phyloP scores from a whole-genome alignment of 345 rosid genomes.

The Hibiscus syriacus region DNA sequence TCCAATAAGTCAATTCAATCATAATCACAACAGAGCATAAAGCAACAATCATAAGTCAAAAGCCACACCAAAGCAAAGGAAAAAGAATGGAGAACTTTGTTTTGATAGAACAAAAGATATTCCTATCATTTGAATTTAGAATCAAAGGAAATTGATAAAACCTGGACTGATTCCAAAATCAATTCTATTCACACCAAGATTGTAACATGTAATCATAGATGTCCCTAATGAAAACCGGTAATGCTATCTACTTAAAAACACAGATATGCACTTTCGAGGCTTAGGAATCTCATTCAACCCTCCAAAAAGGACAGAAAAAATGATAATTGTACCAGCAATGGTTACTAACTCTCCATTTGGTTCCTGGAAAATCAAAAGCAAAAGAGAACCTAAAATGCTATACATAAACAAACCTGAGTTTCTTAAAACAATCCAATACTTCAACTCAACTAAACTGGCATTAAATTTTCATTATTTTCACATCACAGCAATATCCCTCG shows the following conservation, averaged over 20 bases:
- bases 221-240: background rate
- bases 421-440: background rate
- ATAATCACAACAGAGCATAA: constrained; percentile 4
- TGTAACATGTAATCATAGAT: background rate
- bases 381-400: background rate
- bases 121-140: constrained; percentile 1
- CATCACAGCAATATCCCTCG: background rate
- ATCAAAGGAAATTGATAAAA: background rate
- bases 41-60: constrained; percentile 2
- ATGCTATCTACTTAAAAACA: background rate
- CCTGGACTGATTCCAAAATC: background rate
- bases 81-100: background rate
- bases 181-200: background rate
- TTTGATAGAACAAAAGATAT: constrained; percentile 11
- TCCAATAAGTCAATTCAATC: constrained; percentile 28
- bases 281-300: background rate
- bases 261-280: background rate
- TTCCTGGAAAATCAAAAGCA: constrained; percentile 4
- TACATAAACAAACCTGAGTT: background rate
- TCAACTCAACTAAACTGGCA: background rate
- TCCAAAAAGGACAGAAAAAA: background rate
- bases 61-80: constrained; percentile 1
- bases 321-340: background rate
- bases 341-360: background rate
- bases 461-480: background rate